Base-by-base conservation (phyloP, 169 alveolate species). In the Cyclospora cayetanensis region DNA sequence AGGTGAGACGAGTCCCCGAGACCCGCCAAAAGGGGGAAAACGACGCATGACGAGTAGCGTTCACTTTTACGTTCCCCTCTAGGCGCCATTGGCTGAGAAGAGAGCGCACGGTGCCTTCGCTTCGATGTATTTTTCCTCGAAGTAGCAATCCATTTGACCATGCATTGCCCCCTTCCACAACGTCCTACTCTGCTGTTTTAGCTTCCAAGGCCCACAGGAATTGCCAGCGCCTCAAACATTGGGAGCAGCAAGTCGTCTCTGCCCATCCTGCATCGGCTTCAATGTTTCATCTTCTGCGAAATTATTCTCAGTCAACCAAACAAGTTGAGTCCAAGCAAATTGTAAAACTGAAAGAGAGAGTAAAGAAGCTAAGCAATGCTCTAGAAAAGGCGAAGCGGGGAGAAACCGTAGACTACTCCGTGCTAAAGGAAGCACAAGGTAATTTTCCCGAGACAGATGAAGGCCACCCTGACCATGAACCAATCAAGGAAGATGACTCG, bases 321-420 rank as follows among this genome's bases (percentile, higher is more conserved):
- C 95, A 95, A 66, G 95, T 95, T n/a, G 95, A 93, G 80, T 55
- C 90, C 15, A 93, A 90, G 87, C 93, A 93, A 83, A 29, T 90
- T 46, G 66, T 90, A n/a, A n/a, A 39, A n/a, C 29, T 93, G 66
- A 89, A 82, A 22, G 66, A 79, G 41, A 91, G 66, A 46, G 63
- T 90, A 12, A 66, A 86, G 68, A 3, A 9, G 9, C 34, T 86
- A 55, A 63, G 31, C 53, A 4, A 27, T 4, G 55, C 42, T 2
- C 25, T 86, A 9, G 92, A 86, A n/a, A 66, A 63, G 31, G 66
- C 72, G n/a, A 86, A 86, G 85, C 63, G 34, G 74, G 92, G 92
- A 3, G 85, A 86, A 31, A 85, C 83, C 5, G 79, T 66, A 22
- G 70, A 55, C 70, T 55, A 11, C 70, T 55, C 70, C 29, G 27